Base-by-base conservation (phyloP, 768 basidiomycete species). In the Termitomyces bulborhizus region DNA sequence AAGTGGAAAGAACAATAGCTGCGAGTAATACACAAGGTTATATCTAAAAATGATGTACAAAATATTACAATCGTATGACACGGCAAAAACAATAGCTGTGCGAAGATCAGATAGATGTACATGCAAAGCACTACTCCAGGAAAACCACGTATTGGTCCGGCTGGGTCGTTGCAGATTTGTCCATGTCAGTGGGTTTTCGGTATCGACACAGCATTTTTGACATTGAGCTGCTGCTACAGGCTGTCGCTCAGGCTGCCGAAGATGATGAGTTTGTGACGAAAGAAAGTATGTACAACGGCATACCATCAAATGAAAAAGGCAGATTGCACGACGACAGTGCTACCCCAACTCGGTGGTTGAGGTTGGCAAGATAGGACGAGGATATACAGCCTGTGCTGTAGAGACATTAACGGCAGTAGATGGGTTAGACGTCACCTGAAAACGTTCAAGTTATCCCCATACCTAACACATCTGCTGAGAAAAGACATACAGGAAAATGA, bases 241-340 rank as follows among this genome's bases (percentile, higher is more conserved):
- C 6, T 51, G n/a, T 39, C 37, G 43, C 5, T 45, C 49, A 0
- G 55, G 55, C 55, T 56, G 39, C 18, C 3, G n/a, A 50, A 44
- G 7, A 21, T 4, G 1, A 44, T 50, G 5, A 50, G 26, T 7
- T n/a, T 11, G 3, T 1, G 6, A 7, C 6, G 4, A 29, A 46
- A 29, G 5, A 39, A 44, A 6, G 11, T 7, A 13, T 11, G 31
- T 18, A 16, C 37, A 36, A 6, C 18, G 27, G 26, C 54, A 36
- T 50, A 50, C 54, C 7, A 55, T 50, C 6, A 55, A 16, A 21
- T 55, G 32, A 6, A 55, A 29, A 5, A 55, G 47, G n/a, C 48
- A 42, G 8, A 34, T 1, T 1, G 50, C 34, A 9, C 54, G 54
- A n/a, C 41, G 42, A 12, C 24, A 16, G 13, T 55, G 54, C n/a